Evolutionary conservation across 495 filamentous ascomycete species (phyloP).

Genomic region (Glarea lozoyensis): DNA sequence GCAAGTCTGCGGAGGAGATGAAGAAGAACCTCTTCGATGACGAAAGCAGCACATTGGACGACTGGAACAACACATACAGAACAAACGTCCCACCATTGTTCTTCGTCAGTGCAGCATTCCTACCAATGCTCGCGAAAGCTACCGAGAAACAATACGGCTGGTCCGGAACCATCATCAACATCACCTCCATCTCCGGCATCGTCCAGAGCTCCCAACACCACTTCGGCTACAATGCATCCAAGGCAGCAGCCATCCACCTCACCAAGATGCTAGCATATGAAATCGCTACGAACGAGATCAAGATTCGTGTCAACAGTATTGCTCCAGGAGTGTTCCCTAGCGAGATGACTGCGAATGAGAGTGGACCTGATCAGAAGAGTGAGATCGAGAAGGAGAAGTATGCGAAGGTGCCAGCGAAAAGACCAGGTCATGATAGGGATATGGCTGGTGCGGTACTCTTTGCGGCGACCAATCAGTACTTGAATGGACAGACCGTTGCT

Average conservation of each 20-base stretch:
- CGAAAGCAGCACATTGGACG: slow-evolving; percentile 20
- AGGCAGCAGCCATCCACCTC: slow-evolving; percentile 42
- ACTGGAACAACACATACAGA: slow-evolving; percentile 39
- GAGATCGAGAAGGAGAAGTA: slow-evolving; percentile 27
- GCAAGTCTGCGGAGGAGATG: slow-evolving; percentile 29
- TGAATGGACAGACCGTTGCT: slow-evolving; percentile 41
- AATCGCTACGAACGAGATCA: slow-evolving; percentile 24
- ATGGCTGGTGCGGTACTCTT: slow-evolving; percentile 46
- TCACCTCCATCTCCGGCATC: slow-evolving; percentile 39
- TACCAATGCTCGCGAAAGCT: slow-evolving; percentile 42
- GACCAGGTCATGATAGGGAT: slow-evolving; percentile 40
- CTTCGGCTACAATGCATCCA: slow-evolving; percentile 41
- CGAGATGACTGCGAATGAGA: slow-evolving; percentile 43
- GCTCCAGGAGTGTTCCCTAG: slow-evolving; percentile 31
- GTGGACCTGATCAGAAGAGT: slow-evolving; percentile 37
- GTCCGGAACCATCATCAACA: slow-evolving; percentile 38
- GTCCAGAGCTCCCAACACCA: slow-evolving; percentile 38
- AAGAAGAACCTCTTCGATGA: slow-evolving; percentile 19
- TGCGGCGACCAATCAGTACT: slow-evolving; percentile 40
- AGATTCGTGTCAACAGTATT: slow-evolving; percentile 34
- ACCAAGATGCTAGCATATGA: slow-evolving; percentile 38
- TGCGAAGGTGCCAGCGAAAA: slow-evolving; percentile 30
- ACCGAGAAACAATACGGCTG: slow-evolving; percentile 28
- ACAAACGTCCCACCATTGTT: slow-evolving; percentile 44
- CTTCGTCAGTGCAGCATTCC: slow-evolving; percentile 42